These are phyloP conservation scores for Besnoitia besnoiti DNA, from an alignment of 169 alveolate genomes.

Conservation along the genomic window DNA sequence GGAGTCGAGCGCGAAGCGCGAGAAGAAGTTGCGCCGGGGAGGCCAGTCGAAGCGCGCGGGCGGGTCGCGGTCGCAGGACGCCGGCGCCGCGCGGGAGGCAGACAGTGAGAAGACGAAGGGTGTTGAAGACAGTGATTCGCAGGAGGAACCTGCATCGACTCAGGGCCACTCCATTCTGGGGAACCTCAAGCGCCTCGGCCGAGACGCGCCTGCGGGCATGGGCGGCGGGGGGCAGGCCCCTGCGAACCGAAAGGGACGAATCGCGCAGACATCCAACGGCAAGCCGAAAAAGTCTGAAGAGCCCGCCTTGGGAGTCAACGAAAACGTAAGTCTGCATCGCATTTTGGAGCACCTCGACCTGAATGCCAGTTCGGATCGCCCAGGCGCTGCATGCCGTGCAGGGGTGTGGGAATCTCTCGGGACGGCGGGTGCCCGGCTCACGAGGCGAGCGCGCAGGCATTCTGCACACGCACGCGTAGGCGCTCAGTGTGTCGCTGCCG, in stretches of 20 bases:
- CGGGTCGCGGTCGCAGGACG: neutral
- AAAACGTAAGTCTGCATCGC: neutral
- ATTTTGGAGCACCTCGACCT: too few species aligned
- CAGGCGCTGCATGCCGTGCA: too few species aligned
- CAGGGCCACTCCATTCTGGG: neutral
- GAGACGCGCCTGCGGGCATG: neutral
- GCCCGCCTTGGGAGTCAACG: neutral
- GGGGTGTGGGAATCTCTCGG: too few species aligned
- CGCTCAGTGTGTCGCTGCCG: too few species aligned
- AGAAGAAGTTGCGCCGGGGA: neutral
- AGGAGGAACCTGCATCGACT: neutral
- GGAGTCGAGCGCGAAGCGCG: neutral
- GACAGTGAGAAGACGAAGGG: neutral
- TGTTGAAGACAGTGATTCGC: neutral
- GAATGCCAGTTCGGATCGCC: too few species aligned
- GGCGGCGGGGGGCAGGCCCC: too few species aligned
- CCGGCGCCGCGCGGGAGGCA: neutral
- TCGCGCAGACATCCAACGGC: neutral
- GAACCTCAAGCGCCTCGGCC: conserved; percentile 1
- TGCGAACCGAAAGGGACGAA: too few species aligned
- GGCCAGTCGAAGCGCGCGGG: neutral
- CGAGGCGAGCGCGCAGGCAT: too few species aligned
- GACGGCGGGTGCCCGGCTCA: too few species aligned
- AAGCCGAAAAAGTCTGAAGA: neutral
- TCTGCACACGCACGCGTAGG: too few species aligned